phyloP scores from a whole-genome alignment of 768 basidiomycete genomes.

The Leccinum boreale region DNA sequence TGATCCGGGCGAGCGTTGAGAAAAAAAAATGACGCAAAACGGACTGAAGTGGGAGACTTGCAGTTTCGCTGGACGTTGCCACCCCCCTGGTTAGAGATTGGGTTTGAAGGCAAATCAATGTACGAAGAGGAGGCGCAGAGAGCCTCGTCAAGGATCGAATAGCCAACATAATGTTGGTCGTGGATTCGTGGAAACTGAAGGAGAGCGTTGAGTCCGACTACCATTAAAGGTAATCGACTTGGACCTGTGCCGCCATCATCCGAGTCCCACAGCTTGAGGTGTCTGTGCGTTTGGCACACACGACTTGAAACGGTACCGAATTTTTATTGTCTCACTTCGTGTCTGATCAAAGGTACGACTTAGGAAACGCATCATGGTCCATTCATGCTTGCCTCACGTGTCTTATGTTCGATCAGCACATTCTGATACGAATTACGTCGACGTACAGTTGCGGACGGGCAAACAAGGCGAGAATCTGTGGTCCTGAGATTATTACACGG shows the following conservation, averaged over 20 bases:
- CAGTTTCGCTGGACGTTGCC: slow-evolving; percentile 20
- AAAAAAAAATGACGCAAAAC: background rate
- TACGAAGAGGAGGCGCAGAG: slow-evolving; percentile 5
- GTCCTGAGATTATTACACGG: background rate
- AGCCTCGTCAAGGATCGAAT: background rate
- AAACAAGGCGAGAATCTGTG: background rate
- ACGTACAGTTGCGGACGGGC: background rate
- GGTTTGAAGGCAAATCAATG: background rate
- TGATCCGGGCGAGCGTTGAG: background rate
- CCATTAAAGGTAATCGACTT: background rate
- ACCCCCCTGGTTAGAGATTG: slow-evolving; percentile 9
- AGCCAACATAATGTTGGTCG: slow-evolving; percentile 13
- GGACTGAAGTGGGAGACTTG: slow-evolving; percentile 1
- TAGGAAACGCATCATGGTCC: background rate
- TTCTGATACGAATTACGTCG: background rate
- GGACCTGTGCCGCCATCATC: background rate
- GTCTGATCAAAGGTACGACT: background rate
- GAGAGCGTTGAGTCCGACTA: background rate
- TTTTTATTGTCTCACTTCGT: background rate
- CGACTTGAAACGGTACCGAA: background rate
- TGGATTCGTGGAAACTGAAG: slow-evolving; percentile 2
- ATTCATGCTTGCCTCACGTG: background rate
- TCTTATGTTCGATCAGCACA: background rate
- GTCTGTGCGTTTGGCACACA: background rate
- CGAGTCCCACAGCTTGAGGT: background rate